These are phyloP conservation scores for Aspergillus terreus DNA, from an alignment of 2,329 filamentous ascomycete species.

Conservation along the genomic window DNA sequence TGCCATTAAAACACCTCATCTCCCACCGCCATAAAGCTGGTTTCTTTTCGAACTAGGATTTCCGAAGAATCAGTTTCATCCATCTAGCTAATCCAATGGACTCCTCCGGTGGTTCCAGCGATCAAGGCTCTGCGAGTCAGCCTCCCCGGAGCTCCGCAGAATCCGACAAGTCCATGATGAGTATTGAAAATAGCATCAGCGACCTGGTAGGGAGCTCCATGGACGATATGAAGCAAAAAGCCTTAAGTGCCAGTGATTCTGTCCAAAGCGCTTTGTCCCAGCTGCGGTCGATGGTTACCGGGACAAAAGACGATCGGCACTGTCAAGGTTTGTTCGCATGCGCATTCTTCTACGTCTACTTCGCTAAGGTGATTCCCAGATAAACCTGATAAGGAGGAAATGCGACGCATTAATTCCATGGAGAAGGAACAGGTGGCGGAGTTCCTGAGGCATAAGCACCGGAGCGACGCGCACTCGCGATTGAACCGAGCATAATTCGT, in stretches of 20 bases:
- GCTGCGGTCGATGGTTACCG: constrained; percentile 8
- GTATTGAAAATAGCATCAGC: constrained; percentile 2
- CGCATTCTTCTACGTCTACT: not conserved
- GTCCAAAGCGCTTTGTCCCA: constrained; percentile 10
- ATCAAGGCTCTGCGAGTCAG: not conserved
- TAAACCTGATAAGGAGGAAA: constrained; percentile 14
- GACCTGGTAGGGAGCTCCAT: constrained; percentile 11
- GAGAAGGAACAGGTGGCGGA: constrained; percentile 29
- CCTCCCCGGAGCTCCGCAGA: not conserved
- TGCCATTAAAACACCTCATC: not conserved
- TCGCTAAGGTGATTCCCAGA: not conserved
- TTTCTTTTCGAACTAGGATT: not conserved
- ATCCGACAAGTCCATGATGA: constrained; percentile 1
- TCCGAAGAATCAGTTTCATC: no score
- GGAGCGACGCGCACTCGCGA: constrained; percentile 14
- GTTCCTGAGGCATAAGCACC: constrained; percentile 29
- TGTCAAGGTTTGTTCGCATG: constrained; percentile 1
- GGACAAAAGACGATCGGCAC: constrained; percentile 1
- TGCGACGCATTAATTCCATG: constrained; percentile 24
- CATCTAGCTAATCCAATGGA: not conserved
- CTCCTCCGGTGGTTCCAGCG: not conserved
- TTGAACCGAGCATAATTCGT: not conserved
- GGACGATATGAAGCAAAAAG: constrained; percentile 9
- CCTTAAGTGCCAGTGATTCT: constrained; percentile 9
- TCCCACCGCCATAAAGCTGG: not conserved